Conservation (phyloP, 331 rosid species). For the Malus hybrid region DNA sequence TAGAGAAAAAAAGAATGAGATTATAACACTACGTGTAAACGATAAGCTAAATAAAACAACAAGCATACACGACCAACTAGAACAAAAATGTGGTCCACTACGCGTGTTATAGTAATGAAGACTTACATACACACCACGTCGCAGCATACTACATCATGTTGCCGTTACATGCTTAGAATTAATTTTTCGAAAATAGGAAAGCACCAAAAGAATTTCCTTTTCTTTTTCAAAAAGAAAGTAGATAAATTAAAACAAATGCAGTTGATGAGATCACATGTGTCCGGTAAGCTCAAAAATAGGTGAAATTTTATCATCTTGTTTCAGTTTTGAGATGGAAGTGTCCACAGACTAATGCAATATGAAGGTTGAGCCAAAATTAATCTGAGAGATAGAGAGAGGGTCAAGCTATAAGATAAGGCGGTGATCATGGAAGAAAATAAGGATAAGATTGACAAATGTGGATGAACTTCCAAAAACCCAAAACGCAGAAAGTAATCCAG, state of each 20-base stretch:
- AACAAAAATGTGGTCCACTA: not conserved
- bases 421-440: conserved; percentile 27
- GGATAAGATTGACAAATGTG: conserved; percentile 43
- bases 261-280: not conserved
- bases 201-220: not conserved
- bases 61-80: no score
- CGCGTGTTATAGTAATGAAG: not conserved
- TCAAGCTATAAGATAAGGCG: conserved; percentile 15
- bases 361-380: conserved; percentile 16
- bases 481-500: not conserved
- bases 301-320: not conserved
- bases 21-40: not conserved
- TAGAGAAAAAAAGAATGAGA: no score
- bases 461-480: not conserved
- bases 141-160: not conserved
- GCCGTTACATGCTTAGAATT: not conserved
- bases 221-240: not conserved
- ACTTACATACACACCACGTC: not conserved
- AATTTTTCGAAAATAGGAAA: no score
- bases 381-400: conserved; percentile 8
- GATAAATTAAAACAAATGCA: not conserved
- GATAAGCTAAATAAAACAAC: no score
- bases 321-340: not conserved
- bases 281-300: not conserved
- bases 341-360: not conserved